These are phyloP conservation scores for Pythium scleroteichum DNA, from an alignment of 352 stramenopile genomes.

Conservation along the genomic window DNA sequence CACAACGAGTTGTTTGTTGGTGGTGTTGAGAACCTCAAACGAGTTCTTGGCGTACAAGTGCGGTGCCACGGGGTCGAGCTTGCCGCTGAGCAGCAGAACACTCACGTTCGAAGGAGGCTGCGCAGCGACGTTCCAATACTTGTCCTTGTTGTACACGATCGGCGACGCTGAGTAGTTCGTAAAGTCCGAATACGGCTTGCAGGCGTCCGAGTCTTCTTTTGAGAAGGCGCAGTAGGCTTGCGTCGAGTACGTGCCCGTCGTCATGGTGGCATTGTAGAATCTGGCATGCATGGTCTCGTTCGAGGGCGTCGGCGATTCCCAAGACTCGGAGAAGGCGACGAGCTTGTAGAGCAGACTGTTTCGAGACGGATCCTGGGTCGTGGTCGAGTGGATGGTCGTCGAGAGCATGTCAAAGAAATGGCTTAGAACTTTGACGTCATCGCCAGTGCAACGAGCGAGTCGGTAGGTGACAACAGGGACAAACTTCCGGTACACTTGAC, in stretches of 20 bases:
- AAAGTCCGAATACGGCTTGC: not conserved
- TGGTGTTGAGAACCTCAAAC: constrained; percentile 21
- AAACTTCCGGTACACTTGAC: constrained; percentile 21
- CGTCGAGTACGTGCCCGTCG: constrained; percentile 6
- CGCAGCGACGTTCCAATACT: constrained; percentile 31
- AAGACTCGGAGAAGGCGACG: constrained; percentile 30
- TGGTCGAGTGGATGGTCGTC: not conserved
- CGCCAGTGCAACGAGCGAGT: constrained; percentile 20
- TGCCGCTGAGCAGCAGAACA: constrained; percentile 34
- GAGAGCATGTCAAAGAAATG: constrained; percentile 21
- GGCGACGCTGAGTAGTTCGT: constrained; percentile 18
- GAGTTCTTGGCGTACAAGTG: constrained; percentile 27
- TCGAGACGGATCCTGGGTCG: not conserved
- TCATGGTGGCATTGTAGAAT: constrained; percentile 20
- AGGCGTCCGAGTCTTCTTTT: constrained; percentile 9
- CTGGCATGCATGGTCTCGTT: not conserved
- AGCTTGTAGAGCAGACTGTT: constrained; percentile 30
- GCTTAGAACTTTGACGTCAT: constrained; percentile 24
- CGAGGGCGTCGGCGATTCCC: constrained; percentile 23
- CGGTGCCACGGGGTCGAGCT: constrained; percentile 33
- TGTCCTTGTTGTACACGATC: constrained; percentile 27
- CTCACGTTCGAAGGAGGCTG: constrained; percentile 17
- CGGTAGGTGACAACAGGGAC: constrained; percentile 34
- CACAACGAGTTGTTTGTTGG: constrained; percentile 30
- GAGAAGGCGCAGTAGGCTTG: constrained; percentile 30